Base-by-base conservation (phyloP, 1,284 basidiomycete species). In the Violaceomyces palustris region DNA sequence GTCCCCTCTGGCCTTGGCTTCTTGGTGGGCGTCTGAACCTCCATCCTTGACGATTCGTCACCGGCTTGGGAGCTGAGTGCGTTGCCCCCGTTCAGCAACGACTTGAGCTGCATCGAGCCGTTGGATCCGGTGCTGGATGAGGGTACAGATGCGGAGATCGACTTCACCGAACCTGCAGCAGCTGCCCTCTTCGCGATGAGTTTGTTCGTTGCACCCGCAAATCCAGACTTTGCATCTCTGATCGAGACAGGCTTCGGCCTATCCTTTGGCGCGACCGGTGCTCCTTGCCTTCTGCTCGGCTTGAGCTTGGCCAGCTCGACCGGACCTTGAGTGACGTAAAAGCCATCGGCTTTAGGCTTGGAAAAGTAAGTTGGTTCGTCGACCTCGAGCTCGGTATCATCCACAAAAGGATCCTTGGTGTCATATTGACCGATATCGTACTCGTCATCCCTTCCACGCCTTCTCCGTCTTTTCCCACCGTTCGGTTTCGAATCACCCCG, bases 291-390 rank as follows among this genome's bases (percentile, higher is more conserved):
- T 21, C 45, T 44, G 18, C 18, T 40, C 9, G 47, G 36, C 40
- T 63, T 61, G 22, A 51, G 41, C 31, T 50, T 55, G 17, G 50
- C 61, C 9, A 72, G 58, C 39, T 74, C 72, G 24, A 75, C 61
- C n/a, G 45, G 37, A 6, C 74, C 74, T 19, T 49, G 31, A 2
- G 66, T 65, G 17, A 96, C 90, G 67, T 92, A 94, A 77, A 92
- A 96, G 1, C 92, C 92, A 63, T 88, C 84, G 64, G 92, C 87
- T 74, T 87, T 89, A 2, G 91, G 92, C 74, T 90, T 85, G n/a
- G 86, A 88, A 67, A 89, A 87, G 75, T 83, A 88, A 2, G 86
- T 89, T 1, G 90, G 84, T 68, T 92, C 85, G 75, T 96, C 91
- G 31, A 92, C 78, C 17, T 82, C 83, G 42, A 94, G 80, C 72